Evolutionary conservation across 257 asterid genomes (phyloP), one percentile per base, ranked within the genome.

Genomic region (Ligustrum vulgare): DNA sequence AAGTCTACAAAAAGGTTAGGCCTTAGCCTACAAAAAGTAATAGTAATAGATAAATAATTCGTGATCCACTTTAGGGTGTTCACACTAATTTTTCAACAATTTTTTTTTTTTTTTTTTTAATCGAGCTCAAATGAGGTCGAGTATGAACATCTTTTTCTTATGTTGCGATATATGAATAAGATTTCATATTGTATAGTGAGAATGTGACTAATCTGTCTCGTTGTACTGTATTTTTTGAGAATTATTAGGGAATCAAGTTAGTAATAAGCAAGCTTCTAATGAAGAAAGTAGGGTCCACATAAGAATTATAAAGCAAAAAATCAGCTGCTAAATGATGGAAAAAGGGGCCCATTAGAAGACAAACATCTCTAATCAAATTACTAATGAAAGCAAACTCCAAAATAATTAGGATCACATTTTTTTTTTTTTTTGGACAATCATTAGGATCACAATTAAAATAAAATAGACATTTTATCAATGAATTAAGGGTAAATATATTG

Each of bases 401-500:
- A 8, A 36, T 51, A 73, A 79, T 18, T 67, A 60, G 82, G 78
- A 37, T 63, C 78, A 82, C 71, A 72, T n/a, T n/a, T n/a, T n/a
- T n/a, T n/a, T n/a, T n/a, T n/a, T n/a, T n/a, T n/a, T n/a, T n/a
- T n/a, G n/a, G n/a, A n/a, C n/a, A 8, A 36, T 51, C 71, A 79
- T 18, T 67, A 60, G 82, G 78, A 37, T 63, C 78, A 82, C 71
- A 72, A 37, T 65, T 70, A 36, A 58, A 74, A 37, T 47, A 64
- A 28, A 28, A 28, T 84, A 77, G 83, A 80, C 84, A 80, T 76
- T 75, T 54, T 76, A 76, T 79, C 77, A 33, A 77, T 74, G 85
- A 81, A 28, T 28, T 28, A 28, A 28, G 31, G 31, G 31, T 28
- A 28, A 28, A 28, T 28, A 28, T 28, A 28, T 1, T 28, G 1